Evolutionary conservation across 306 rosid species (phyloP).

Genomic region (Astragalus membranaceus): DNA sequence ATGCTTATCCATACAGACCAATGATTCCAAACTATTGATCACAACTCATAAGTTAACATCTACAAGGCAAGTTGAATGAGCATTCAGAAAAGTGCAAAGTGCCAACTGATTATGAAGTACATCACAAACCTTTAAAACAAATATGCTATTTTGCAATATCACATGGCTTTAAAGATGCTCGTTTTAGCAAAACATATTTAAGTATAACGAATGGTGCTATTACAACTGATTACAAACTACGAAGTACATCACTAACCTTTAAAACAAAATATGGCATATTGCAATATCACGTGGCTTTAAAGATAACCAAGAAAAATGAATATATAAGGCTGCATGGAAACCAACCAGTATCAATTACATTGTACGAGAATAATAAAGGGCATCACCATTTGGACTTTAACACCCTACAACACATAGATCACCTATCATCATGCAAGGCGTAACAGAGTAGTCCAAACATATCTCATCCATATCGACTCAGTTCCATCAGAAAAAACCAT

Average conservation of each 20-base stretch:
- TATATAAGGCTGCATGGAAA: neutral
- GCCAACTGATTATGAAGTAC: neutral
- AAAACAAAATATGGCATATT: neutral
- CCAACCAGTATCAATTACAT: neutral
- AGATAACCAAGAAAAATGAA: neutral
- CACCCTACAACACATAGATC: neutral
- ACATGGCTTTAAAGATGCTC: neutral
- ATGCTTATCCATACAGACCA: neutral
- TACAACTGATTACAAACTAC: neutral
- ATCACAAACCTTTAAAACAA: neutral
- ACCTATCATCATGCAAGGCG: neutral
- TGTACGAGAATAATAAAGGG: neutral
- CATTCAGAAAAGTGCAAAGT: conserved; percentile 14
- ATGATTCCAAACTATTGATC: neutral
- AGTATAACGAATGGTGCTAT: no score
- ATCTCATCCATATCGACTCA: no score
- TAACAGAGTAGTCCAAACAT: no score
- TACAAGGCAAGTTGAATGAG: conserved; percentile 1
- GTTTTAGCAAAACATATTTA: no score
- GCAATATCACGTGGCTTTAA: neutral
- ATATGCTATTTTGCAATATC: neutral
- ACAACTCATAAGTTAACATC: neutral
- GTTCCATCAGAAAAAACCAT: neutral
- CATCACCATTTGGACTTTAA: neutral
- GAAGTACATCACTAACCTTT: neutral